Conservation (phyloP, 108 stramenopile genomes). For the Chaetoceros muelleri region DNA sequence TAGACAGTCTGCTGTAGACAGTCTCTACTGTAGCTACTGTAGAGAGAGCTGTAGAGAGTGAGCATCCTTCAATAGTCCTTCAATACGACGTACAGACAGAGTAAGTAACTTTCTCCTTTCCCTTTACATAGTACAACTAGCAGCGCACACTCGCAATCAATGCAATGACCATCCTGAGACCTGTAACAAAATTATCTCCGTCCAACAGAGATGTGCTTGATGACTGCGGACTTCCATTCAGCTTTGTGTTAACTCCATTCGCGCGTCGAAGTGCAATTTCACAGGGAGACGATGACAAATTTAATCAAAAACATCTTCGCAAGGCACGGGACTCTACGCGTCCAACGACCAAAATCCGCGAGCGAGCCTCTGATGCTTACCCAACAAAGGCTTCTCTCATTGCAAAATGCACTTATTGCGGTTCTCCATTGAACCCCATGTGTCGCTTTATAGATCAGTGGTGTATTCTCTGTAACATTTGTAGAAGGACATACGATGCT, state of each 20-base stretch:
- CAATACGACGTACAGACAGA: no score
- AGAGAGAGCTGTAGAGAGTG: neutral
- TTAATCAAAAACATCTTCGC: neutral
- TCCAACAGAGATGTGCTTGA: neutral
- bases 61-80: no score
- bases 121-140: no score
- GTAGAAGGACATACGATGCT: neutral
- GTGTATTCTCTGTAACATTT: neutral
- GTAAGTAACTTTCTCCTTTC: no score
- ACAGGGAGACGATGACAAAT: neutral
- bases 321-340: neutral
- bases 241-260: neutral
- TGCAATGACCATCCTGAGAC: neutral
- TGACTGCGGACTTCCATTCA: neutral
- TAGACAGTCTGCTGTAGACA: constrained; percentile 11
- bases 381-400: neutral
- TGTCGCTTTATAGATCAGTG: neutral
- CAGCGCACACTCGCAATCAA: no score
- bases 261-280: neutral
- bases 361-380: neutral
- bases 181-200: neutral
- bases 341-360: neutral
- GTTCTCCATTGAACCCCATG: neutral
- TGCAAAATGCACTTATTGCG: neutral
- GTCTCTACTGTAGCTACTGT: neutral